Evolutionary conservation across 805 yeast genomes (phyloP), one percentile per base, ranked within the genome.

Genomic region (Nakazawaea peltata): DNA sequence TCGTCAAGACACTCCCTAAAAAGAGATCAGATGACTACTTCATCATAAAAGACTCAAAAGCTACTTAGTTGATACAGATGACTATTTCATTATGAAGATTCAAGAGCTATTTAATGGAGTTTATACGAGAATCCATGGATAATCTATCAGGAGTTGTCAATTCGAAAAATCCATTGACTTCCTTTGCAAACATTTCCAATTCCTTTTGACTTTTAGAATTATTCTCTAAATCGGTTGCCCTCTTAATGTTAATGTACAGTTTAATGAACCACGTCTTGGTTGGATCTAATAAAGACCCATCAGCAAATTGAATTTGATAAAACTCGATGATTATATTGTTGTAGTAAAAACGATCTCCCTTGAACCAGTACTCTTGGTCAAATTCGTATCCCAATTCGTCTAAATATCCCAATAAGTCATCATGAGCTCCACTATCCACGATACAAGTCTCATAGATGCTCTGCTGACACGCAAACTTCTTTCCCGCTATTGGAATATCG

Each of bases 401-500:
- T 39, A 87, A 32, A 33, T 59, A 59, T 2, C 64, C 65, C 18
- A 54, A 41, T 4, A 71, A 56, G 46, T 72, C 77, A 37, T 59
- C 63, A 29, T 37, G 41, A 3, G 41, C 41, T 4, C 41, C 41
- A 3, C 71, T 65, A 44, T 68, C 67, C 3, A 63, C 66, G 10
- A 74, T 49, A 1, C 77, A 71, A 32, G 75, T 63, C 48, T 80
- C 86, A 41, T 79, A 65, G 10, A 84, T 67, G 13, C 83, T 71
- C 51, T 86, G 94, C 40, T 71, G 74, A 17, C 67, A 69, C 36
- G 70, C 78, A 53, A 71, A 69, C 48, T 71, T 67, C 57, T 66
- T 71, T 3, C 90, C 90, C 8, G 85, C 88, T 5, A 78, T 72
- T 2, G 92, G 92, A 10, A 83, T 78, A 54, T 83, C 94, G 4